phyloP scores from a whole-genome alignment of 495 filamentous ascomycete species.

The Acidomyces sp. region DNA sequence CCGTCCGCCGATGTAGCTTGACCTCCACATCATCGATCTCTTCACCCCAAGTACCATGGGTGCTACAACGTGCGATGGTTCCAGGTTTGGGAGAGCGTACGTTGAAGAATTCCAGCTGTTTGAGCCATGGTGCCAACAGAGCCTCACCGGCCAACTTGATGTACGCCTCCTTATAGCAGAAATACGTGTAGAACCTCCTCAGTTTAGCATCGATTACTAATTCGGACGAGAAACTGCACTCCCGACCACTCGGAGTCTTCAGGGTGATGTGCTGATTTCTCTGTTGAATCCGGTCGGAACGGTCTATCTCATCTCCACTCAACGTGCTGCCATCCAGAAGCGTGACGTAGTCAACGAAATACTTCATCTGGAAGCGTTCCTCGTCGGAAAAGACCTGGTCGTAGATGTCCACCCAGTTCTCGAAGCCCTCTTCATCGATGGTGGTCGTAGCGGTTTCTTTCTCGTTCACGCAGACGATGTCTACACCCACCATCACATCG shows the following conservation, averaged over 20 bases:
- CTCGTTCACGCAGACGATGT: constrained; percentile 66
- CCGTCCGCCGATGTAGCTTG: constrained; percentile 34
- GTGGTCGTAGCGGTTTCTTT: constrained; percentile 42
- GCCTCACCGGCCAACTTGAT: constrained; percentile 90
- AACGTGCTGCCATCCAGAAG: constrained; percentile 26
- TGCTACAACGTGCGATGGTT: constrained; percentile 22
- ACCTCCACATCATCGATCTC: constrained; percentile 40
- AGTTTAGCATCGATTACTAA: constrained; percentile 44
- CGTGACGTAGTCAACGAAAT: constrained; percentile 26
- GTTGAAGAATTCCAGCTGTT: constrained; percentile 52
- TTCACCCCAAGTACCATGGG: constrained; percentile 36
- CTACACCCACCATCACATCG: constrained; percentile 42
- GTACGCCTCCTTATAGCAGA: constrained; percentile 83
- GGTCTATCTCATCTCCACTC: constrained; percentile 22
- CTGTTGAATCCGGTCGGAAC: constrained; percentile 23
- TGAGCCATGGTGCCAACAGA: constrained; percentile 66
- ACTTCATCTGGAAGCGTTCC: constrained; percentile 48
- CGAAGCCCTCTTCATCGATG: constrained; percentile 39
- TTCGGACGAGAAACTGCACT: constrained; percentile 25
- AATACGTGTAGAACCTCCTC: constrained; percentile 73
- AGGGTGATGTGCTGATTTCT: constrained; percentile 24
- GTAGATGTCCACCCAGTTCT: constrained; percentile 62
- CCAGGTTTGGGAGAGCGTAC: constrained; percentile 43
- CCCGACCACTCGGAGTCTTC: constrained; percentile 21
- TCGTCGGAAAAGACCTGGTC: constrained; percentile 55